Evolutionary conservation across 768 basidiomycete species (phyloP).

Genomic region (Naganishia onofrii): DNA sequence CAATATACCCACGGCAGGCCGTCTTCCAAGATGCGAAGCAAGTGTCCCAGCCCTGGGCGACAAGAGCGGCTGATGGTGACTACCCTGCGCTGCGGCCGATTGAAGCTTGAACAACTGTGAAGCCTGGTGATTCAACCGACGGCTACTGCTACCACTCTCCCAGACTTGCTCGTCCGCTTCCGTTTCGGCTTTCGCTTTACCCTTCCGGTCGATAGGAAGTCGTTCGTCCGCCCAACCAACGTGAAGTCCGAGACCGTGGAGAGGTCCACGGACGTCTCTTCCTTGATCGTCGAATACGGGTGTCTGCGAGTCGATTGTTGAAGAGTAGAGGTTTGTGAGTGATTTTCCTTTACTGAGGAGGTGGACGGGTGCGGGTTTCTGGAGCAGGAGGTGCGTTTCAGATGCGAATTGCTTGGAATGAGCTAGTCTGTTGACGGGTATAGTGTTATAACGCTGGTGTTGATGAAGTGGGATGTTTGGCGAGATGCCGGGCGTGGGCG

Average conservation of each 20-base stretch:
- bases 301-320: neutral
- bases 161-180: slow-evolving; percentile 9
- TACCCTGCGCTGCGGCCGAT: neutral
- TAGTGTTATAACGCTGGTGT: too few relatives aligned
- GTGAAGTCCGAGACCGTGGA: slow-evolving; percentile 27
- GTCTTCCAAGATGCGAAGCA: slow-evolving; percentile 5
- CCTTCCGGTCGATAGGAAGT: slow-evolving; percentile 25
- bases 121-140: slow-evolving; percentile 7
- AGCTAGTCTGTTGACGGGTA: neutral
- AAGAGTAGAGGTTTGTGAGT: neutral
- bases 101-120: slow-evolving; percentile 13
- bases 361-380: slow-evolving; percentile 11
- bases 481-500: slow-evolving; percentile 34
- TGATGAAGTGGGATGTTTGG: slow-evolving; percentile 18
- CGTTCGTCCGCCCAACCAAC: slow-evolving; percentile 13
- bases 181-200: slow-evolving; percentile 25
- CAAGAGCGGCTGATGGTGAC: neutral
- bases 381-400: neutral
- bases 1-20: slow-evolving; percentile 22
- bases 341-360: slow-evolving; percentile 1
- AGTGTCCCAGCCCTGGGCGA: neutral
- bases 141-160: too few relatives aligned
- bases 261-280: slow-evolving; percentile 6
- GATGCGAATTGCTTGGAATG: slow-evolving; percentile 10
- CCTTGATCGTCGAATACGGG: slow-evolving; percentile 6